Evolutionary conservation across 805 yeast species (phyloP).

Genomic region (Lipomyces mesembrius): DNA sequence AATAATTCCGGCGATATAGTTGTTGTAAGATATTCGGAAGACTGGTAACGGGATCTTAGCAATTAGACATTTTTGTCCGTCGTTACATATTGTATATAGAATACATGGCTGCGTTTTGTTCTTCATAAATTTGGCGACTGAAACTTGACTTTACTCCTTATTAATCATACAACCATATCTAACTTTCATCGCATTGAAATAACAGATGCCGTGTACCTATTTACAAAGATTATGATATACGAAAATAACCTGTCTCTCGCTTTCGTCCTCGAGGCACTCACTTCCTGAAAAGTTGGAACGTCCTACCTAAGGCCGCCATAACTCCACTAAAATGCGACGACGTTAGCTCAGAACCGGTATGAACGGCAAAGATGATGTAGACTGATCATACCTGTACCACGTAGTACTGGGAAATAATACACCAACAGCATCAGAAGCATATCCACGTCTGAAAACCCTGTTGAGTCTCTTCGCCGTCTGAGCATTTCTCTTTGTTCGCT

Average conservation of each 20-base stretch:
- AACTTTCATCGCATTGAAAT: neutral
- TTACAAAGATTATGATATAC: neutral
- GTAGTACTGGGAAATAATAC: neutral
- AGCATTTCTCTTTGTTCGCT: slow-evolving; percentile 88
- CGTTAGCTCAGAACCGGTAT: neutral
- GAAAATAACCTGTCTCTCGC: neutral
- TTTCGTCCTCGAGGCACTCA: neutral
- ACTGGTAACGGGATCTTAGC: neutral
- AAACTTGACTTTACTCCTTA: neutral
- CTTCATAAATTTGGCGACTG: neutral
- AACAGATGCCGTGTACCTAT: neutral
- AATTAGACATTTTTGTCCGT: neutral
- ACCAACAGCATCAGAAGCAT: slow-evolving; percentile 3
- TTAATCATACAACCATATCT: neutral
- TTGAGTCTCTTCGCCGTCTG: slow-evolving; percentile 86
- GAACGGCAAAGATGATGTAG: neutral
- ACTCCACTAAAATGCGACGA: neutral
- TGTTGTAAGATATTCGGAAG: neutral
- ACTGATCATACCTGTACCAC: neutral
- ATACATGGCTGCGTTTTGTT: neutral
- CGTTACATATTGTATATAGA: neutral
- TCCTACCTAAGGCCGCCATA: neutral
- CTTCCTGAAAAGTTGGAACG: neutral
- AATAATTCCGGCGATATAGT: neutral
- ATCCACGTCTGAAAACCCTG: slow-evolving; percentile 54